Percentiles rank a stretch among this genome's conserved stretches.
These are phyloP conservation scores for Boletus rufocinnamomeus DNA, from an alignment of 768 basidiomycete species.

Conservation along the genomic window DNA sequence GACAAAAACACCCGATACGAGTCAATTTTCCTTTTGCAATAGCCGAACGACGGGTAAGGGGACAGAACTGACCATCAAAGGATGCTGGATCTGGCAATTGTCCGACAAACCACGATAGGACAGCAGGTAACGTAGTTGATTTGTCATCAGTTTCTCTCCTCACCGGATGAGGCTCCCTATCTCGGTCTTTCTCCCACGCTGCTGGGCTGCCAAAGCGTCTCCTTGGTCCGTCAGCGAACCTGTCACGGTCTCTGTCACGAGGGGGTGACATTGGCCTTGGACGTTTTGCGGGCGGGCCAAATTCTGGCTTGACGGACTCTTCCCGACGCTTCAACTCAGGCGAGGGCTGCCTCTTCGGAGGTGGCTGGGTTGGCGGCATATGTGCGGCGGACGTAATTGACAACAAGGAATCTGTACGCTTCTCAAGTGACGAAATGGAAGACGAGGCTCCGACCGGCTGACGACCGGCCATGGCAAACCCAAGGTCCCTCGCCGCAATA, in stretches of 20 bases:
- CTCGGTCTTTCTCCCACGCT: constrained; percentile 48
- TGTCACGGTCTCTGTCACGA: constrained; percentile 52
- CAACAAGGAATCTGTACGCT: constrained; percentile 39
- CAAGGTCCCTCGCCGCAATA: constrained; percentile 87
- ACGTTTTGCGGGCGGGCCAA: constrained; percentile 45
- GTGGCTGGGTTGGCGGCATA: constrained; percentile 24
- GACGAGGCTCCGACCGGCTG: constrained; percentile 25
- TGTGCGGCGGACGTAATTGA: constrained; percentile 35
- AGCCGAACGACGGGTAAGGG: constrained; percentile 9
- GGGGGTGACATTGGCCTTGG: constrained; percentile 49
- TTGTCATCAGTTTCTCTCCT: constrained; percentile 50
- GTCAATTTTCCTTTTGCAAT: constrained; percentile 15
- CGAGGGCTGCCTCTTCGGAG: constrained; percentile 34
- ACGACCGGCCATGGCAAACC: constrained; percentile 58
- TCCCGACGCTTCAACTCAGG: constrained; percentile 45
- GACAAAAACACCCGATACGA: constrained; percentile 7
- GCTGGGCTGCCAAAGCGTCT: constrained; percentile 44
- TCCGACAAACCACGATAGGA: constrained; percentile 84
- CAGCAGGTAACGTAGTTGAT: constrained; percentile 47
- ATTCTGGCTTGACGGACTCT: constrained; percentile 41
- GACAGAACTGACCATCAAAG: constrained; percentile 77
- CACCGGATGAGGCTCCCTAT: constrained; percentile 42
- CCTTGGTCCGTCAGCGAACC: constrained; percentile 40
- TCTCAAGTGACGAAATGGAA: constrained; percentile 30
- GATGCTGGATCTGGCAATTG: constrained; percentile 66